Evolutionary conservation across 129 eudicot species (phyloP), one percentile per base, ranked within the genome.

Genomic region (Scalesia atractyloides): DNA sequence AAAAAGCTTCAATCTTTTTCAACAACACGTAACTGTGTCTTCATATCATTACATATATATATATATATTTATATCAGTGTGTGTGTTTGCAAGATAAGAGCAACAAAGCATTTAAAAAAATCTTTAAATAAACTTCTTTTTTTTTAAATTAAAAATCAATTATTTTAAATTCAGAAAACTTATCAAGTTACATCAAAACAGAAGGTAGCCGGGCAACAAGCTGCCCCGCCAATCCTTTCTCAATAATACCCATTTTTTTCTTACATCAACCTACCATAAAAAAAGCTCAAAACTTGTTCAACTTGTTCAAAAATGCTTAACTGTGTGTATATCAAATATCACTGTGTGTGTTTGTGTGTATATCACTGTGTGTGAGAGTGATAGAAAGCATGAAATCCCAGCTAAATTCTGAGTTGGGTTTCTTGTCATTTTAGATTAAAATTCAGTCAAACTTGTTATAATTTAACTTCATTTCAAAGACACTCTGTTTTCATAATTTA

Each of bases 401-500:
- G 57, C 46, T 68, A 49, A 49, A 24, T 49, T 15, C 16, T 48
- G 46, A 15, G 73, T 33, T 62, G 68, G 68, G 70, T 26, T 66
- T 58, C 16, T 52, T 70, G 77, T 71, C 77, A 57, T 76, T 70
- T 81, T 70, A 68, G 66, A 63, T 69, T 62, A 72, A 49, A 59
- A 30, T 11, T 62, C 72, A 80, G 72, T 80, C 52, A 70, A 78
- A 70, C 33, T 26, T 56, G 33, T 64, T 36, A 58, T 53, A 58
- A 66, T 51, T 46, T 76, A 62, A 50, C 82, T 82, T 82, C 79
- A 76, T 76, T 65, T 72, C 47, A 17, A 81, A 76, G 85, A 53
- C 77, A 76, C 80, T 64, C 81, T 70, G 77, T 76, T 44, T 70
- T 26, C 68, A 51, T 61, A 67, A 67, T 74, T 41, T 80, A 56